phyloP scores from a whole-genome alignment of 2,329 filamentous ascomycete genomes.

The Neocatenulostroma microsporum region DNA sequence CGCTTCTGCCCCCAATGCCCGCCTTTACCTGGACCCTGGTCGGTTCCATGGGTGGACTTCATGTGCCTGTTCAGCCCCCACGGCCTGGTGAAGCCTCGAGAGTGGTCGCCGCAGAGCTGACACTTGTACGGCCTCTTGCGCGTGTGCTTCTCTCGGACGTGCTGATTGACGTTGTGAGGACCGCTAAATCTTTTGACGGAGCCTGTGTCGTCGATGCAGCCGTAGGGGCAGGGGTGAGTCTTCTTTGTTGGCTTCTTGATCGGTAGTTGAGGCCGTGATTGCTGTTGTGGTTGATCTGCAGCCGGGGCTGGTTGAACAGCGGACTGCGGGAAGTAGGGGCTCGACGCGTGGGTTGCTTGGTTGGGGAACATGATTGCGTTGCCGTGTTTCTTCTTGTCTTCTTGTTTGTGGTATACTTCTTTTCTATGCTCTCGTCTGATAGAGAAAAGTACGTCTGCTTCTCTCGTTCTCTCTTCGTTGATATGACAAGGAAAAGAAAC shows the following conservation, averaged over 20 bases:
- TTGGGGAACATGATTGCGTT: too few species aligned
- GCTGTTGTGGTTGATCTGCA: background rate
- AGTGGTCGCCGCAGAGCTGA: constrained; percentile 6
- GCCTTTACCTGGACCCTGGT: background rate
- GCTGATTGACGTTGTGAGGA: constrained; percentile 14
- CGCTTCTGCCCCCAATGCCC: background rate
- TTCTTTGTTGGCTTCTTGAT: constrained; percentile 2
- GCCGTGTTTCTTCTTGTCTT: too few species aligned
- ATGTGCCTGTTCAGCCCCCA: constrained; percentile 5
- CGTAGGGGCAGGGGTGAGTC: constrained; percentile 10
- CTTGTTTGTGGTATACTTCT: too few species aligned
- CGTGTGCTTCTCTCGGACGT: constrained; percentile 17
- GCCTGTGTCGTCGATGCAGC: constrained; percentile 5
- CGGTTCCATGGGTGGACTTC: constrained; percentile 3
- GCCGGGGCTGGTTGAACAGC: background rate
- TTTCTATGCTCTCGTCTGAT: too few species aligned
- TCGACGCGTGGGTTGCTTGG: too few species aligned
- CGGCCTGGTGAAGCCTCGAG: constrained; percentile 4
- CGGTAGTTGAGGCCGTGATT: background rate
- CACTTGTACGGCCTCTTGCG: constrained; percentile 11
- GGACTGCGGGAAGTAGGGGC: too few species aligned
- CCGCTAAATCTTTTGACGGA: constrained; percentile 7
- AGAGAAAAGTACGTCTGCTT: too few species aligned
- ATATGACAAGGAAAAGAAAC: background rate
- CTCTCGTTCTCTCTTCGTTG: background rate